Evolutionary conservation across 2,329 filamentous ascomycete species (phyloP), one percentile per base, ranked within the genome.

Genomic region (Colletotrichum godetiae): DNA sequence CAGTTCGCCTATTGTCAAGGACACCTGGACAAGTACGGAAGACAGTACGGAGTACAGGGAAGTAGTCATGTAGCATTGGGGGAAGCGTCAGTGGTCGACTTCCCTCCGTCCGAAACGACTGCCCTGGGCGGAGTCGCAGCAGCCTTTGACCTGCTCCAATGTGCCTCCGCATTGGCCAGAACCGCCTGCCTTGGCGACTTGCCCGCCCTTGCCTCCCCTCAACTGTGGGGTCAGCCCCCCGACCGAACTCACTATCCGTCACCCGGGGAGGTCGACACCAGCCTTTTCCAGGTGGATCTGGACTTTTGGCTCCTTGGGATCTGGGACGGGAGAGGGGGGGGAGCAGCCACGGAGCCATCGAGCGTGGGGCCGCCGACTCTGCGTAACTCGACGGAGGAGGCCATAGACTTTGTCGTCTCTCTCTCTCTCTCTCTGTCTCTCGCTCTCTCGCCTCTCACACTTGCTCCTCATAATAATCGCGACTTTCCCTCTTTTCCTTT

Each of bases 51-150:
- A 49, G 42, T 15, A 15, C 42, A 46, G 42, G 42, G 42, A 49
- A 49, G 42, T 19, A 49, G 42, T 49, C 42, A 52, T 27, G 42
- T n/a, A 13, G 42, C 42, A 29, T 62, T 52, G n/a, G 42, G 42
- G 24, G 27, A 15, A 49, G 15, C 19, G 60, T 35, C 46, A 63
- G 27, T 63, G 60, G 60, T 19, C 60, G 24, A 56, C 68, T 75
- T 75, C 74, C 74, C 74, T 75, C 74, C 68, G 74, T 67, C 74
- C 74, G 74, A 75, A 62, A 75, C 65, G 58, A 62, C 56, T 65
- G 56, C 62, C 37, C 61, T 62, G 67, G 70, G 67, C 71, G 60
- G 71, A 70, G 71, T 71, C 49, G 67, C 49, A 73, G 52, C 61
- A 33, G 60, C 55, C 60, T 71, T 53, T 66, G 67, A 42, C 37